Conservation (phyloP, 495 filamentous ascomycete genomes). For the Penicillium coprophilum region DNA sequence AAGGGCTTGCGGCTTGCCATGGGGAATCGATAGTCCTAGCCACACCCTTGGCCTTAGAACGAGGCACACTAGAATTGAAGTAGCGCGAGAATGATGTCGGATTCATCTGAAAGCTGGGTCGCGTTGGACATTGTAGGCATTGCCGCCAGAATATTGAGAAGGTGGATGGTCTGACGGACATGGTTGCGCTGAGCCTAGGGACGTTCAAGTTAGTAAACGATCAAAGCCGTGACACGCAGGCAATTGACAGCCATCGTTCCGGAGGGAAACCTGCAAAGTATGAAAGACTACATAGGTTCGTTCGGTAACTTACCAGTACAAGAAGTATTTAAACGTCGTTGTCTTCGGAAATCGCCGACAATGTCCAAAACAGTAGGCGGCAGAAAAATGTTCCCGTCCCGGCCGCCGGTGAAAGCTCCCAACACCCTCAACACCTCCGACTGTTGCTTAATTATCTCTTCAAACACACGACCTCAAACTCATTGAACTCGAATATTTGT, state of each 20-base stretch:
- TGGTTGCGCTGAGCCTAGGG: conserved; percentile 21
- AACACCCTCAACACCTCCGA: conserved; percentile 43
- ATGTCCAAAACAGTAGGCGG: conserved; percentile 31
- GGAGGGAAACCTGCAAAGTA: neutral
- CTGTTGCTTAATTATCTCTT: conserved; percentile 12
- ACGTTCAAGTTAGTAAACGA: conserved; percentile 19
- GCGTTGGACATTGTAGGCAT: conserved; percentile 23
- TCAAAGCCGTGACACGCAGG: neutral
- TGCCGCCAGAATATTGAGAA: conserved; percentile 32
- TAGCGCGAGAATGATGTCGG: conserved; percentile 30
- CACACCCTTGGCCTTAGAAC: conserved; percentile 17
- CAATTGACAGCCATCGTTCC: neutral
- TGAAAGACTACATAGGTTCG: neutral
- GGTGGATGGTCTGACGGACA: conserved; percentile 35
- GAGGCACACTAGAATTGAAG: conserved; percentile 36
- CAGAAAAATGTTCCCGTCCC: conserved; percentile 52
- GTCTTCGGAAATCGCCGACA: conserved; percentile 29
- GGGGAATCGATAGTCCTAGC: conserved; percentile 9
- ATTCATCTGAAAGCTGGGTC: conserved; percentile 13
- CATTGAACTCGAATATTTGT: conserved; percentile 16
- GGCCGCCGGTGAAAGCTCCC: conserved; percentile 47
- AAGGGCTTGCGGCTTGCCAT: conserved; percentile 16
- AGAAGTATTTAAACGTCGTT: conserved; percentile 20
- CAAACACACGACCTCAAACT: conserved; percentile 15
- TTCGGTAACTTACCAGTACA: conserved; percentile 16